Evolutionary conservation across 164 flowering plant species (phyloP), one percentile per base, ranked within the genome.

Genomic region (Buxus sempervirens): DNA sequence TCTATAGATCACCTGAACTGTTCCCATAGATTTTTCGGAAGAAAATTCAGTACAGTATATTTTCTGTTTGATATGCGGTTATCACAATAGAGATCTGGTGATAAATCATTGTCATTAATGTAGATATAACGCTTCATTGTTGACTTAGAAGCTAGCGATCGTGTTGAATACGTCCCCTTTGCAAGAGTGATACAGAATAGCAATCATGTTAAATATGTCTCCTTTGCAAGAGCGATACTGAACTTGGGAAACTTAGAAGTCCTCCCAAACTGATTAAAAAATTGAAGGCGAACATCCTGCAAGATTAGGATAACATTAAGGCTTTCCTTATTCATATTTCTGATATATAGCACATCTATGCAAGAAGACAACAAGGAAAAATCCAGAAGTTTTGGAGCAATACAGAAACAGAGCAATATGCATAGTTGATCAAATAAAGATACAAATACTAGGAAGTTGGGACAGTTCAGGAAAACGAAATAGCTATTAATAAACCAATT

Each of bases 1-100:
- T 12, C 42, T 12, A 68, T 66, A 13, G 58, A 69, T 83, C 69
- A 95, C 98, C 98, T 91, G 93, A 95, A 95, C 71, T 95, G 98
- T 72, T 95, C 98, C 96, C 90, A 90, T 76, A 95, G 77, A 69
- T 95, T 95, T 69, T 95, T 95, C 0, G 98, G 98, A 19, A 95
- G 83, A 70, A 95, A 95, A 76, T 95, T 95, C 75, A 85, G 69
- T 58, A 92, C n/a, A 21, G 93, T 95, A 70, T 95, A 95, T 71
- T 95, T 95, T 60, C 90, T 81, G 76, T 95, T 95, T 49, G 98
- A 95, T 67, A 95, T 78, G 24, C 96, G 89, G 72, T 95, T 95
- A 76, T 86, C 97, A 73, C 91, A 85, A 71, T 82, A 90, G 58
- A 83, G 77, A 69, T 86, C 86, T 24, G 81, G 79, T 8, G 90